Conservation (phyloP, 1,284 basidiomycete species). For the Pseudozyma thailandica region DNA sequence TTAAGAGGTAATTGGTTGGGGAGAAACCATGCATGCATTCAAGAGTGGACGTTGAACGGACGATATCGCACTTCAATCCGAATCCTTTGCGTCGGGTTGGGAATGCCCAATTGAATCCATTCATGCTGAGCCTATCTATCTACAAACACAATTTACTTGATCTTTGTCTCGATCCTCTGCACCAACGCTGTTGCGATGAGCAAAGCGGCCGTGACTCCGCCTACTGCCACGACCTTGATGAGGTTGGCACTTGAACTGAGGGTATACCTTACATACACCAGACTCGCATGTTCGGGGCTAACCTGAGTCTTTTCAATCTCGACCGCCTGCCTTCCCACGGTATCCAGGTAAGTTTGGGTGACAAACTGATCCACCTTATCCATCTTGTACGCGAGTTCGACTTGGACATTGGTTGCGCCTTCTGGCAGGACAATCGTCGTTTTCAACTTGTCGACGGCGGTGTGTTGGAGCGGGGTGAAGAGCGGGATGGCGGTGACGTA, state of each 20-base stretch:
- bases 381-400: constrained; percentile 81
- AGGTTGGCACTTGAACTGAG: constrained; percentile 35
- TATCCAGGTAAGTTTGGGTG: constrained; percentile 90
- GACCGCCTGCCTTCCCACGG: constrained; percentile 84
- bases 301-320: constrained; percentile 75
- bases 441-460: constrained; percentile 83
- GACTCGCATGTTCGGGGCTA: constrained; percentile 13
- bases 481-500: constrained; percentile 86
- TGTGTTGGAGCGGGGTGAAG: constrained; percentile 81
- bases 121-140: too few relatives aligned
- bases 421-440: constrained; percentile 88
- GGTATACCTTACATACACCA: constrained; percentile 57
- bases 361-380: constrained; percentile 74
- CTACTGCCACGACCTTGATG: constrained; percentile 49
- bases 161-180: constrained; percentile 43
- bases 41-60: too few relatives aligned
- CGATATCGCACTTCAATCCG: too few relatives aligned
- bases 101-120: too few relatives aligned
- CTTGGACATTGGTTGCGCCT: constrained; percentile 81
- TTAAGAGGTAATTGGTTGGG: too few relatives aligned
- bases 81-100: too few relatives aligned
- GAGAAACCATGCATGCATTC: too few relatives aligned
- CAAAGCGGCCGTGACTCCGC: constrained; percentile 18
- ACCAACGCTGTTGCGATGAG: constrained; percentile 28
- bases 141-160: constrained; percentile 15